Evolutionary conservation across 345 rosid genomes (phyloP).

Genomic region (Euphorbia lathyris): DNA sequence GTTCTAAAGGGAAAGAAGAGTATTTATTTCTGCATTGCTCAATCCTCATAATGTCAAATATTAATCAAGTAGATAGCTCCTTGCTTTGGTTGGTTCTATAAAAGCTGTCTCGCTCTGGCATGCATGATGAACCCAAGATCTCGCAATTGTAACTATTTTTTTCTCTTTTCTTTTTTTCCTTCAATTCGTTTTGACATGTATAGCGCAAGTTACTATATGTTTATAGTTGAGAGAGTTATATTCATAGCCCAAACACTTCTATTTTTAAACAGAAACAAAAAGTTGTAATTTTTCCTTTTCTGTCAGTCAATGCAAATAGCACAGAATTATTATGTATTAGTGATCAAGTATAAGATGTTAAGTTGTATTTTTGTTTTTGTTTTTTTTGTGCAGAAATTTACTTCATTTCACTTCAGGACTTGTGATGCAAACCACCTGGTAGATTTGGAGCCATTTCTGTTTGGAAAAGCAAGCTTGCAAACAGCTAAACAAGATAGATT

Average conservation of each 20-base stretch:
- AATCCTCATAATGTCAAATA: constrained; percentile 15
- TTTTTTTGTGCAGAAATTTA: not conserved
- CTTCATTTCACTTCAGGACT: no score
- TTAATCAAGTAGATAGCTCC: constrained; percentile 15
- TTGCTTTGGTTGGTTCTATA: constrained; percentile 4
- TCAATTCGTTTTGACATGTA: constrained; percentile 22
- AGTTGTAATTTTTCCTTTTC: constrained; percentile 4
- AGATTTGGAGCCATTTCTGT: no score
- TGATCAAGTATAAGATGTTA: not conserved
- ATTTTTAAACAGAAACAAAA: not conserved
- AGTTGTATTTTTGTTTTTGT: not conserved
- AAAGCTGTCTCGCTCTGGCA: constrained; percentile 10
- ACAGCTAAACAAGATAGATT: no score
- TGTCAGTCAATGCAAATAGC: constrained; percentile 10
- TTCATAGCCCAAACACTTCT: not conserved
- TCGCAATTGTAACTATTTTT: constrained; percentile 21
- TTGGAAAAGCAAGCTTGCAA: no score
- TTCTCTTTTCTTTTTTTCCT: no score
- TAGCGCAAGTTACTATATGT: constrained; percentile 20
- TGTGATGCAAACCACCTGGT: no score
- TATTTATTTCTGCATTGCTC: constrained; percentile 14
- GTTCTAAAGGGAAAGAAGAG: constrained; percentile 14
- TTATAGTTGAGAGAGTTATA: constrained; percentile 13
- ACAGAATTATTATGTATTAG: constrained; percentile 19
- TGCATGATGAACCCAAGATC: constrained; percentile 6